Percentiles rank a stretch among this genome's conserved stretches.
phyloP scores from a whole-genome alignment of 169 alveolate species.

The Plasmodium yoelii region DNA sequence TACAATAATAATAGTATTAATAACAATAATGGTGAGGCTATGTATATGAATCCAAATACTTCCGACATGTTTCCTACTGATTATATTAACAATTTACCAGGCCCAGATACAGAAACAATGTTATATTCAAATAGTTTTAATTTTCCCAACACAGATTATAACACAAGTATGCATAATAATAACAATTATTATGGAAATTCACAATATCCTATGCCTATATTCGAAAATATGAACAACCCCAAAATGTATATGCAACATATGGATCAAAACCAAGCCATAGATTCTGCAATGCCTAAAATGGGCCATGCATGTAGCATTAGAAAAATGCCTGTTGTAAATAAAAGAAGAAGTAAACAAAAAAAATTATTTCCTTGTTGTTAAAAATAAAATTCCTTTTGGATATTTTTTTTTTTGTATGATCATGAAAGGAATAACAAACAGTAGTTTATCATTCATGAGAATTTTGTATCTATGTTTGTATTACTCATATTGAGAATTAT shows the following conservation, averaged over 20 bases:
- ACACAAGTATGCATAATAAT: slow-evolving; percentile 18
- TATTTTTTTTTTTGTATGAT: not conserved
- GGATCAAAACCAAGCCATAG: slow-evolving; percentile 28
- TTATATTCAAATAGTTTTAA: slow-evolving; percentile 47
- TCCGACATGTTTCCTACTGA: slow-evolving; percentile 58
- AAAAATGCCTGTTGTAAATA: slow-evolving; percentile 47
- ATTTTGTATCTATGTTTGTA: not conserved
- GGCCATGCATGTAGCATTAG: slow-evolving; percentile 36
- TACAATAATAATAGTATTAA: not conserved
- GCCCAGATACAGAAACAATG: slow-evolving; percentile 47
- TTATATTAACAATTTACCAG: slow-evolving; percentile 27
- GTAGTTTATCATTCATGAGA: not conserved
- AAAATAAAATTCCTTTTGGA: not conserved
- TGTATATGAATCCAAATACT: slow-evolving; percentile 52
- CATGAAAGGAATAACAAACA: not conserved
- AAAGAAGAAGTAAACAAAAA: slow-evolving; percentile 66
- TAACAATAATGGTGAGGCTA: slow-evolving; percentile 18
- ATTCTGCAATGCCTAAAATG: slow-evolving; percentile 19
- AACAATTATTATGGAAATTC: slow-evolving; percentile 31
- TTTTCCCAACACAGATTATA: slow-evolving; percentile 35
- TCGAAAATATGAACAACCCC: slow-evolving; percentile 76
- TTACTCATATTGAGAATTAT: not conserved
- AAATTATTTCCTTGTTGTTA: slow-evolving; percentile 74
- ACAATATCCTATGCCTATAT: slow-evolving; percentile 65
- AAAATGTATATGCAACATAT: slow-evolving; percentile 73